A percentile compares a stretch with the other conserved stretches of the same genome.
These are phyloP conservation scores for Penicillium capsulatum DNA, from an alignment of 2,329 filamentous ascomycete species.

Conservation along the genomic window DNA sequence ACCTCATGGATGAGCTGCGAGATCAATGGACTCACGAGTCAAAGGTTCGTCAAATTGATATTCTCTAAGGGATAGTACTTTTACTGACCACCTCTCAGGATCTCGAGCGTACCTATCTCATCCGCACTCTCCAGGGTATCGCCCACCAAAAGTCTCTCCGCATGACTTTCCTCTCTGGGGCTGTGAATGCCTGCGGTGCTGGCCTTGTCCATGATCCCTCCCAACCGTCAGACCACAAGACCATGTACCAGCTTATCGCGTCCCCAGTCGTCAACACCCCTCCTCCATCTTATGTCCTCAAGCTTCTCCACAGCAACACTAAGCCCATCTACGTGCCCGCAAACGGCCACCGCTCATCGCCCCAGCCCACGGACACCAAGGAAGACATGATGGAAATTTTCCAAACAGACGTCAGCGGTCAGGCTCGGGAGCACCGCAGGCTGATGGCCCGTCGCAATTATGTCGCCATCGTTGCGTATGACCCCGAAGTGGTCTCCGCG, in stretches of 20 bases:
- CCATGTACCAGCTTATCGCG: slow-evolving; percentile 97
- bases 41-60: slow-evolving; percentile 55
- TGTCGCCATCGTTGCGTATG: slow-evolving; percentile 87
- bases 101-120: slow-evolving; percentile 91
- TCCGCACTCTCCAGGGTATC: slow-evolving; percentile 92
- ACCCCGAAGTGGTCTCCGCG: slow-evolving; percentile 69
- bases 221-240: slow-evolving; percentile 91
- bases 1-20: slow-evolving; percentile 86
- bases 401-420: slow-evolving; percentile 85
- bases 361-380: slow-evolving; percentile 78
- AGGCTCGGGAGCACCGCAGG: slow-evolving; percentile 75
- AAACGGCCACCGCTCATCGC: slow-evolving; percentile 73
- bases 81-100: slow-evolving; percentile 50
- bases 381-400: slow-evolving; percentile 99
- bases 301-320: slow-evolving; percentile 84
- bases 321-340: slow-evolving; percentile 84
- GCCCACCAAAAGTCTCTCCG: slow-evolving; percentile 90
- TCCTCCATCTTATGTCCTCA: slow-evolving; percentile 77
- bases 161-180: slow-evolving; percentile 94
- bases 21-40: slow-evolving; percentile 98
- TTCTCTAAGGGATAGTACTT: not conserved
- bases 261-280: slow-evolving; percentile 89
- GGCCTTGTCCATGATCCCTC: slow-evolving; percentile 91
- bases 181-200: slow-evolving; percentile 83
- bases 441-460: slow-evolving; percentile 94